These are phyloP conservation scores for Dactylellina parvicollis DNA, from an alignment of 2,329 filamentous ascomycete species.

Conservation along the genomic window DNA sequence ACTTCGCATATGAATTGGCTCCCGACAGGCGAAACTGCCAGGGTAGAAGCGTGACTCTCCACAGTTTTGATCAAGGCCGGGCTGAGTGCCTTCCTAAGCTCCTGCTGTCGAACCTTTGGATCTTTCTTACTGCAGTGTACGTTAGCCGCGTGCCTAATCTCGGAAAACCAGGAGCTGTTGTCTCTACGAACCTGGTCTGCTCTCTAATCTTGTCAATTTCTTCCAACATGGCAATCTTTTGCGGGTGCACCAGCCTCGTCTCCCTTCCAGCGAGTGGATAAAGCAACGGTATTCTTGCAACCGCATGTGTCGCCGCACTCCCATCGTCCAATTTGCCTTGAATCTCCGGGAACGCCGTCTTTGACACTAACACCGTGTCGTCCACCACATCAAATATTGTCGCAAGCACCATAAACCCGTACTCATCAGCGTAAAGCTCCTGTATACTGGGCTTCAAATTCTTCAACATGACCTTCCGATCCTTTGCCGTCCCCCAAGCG, in stretches of 20 bases:
- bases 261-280: constrained; percentile 78
- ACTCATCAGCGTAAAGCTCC: constrained; percentile 80
- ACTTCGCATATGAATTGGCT: constrained; percentile 87
- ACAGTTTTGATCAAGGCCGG: constrained; percentile 80
- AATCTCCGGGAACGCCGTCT: constrained; percentile 86
- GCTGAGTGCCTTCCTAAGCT: constrained; percentile 78
- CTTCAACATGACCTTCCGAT: constrained; percentile 86
- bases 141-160: constrained; percentile 3
- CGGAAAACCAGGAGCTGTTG: background rate
- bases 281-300: constrained; percentile 73
- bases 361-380: constrained; percentile 87
- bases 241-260: constrained; percentile 72
- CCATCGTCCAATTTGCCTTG: constrained; percentile 63
- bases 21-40: constrained; percentile 81
- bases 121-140: constrained; percentile 82
- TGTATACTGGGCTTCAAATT: constrained; percentile 90
- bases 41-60: constrained; percentile 71
- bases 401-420: constrained; percentile 83
- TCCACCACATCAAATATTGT: constrained; percentile 91
- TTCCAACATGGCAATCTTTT: constrained; percentile 75
- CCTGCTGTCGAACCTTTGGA: constrained; percentile 75
- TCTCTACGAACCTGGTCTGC: constrained; percentile 68
- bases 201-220: constrained; percentile 82
- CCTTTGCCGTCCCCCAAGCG: constrained; percentile 87
- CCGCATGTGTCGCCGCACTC: constrained; percentile 62